These are phyloP conservation scores for Endoconidiophora laricicola DNA, from an alignment of 2,329 filamentous ascomycete genomes.

Conservation along the genomic window DNA sequence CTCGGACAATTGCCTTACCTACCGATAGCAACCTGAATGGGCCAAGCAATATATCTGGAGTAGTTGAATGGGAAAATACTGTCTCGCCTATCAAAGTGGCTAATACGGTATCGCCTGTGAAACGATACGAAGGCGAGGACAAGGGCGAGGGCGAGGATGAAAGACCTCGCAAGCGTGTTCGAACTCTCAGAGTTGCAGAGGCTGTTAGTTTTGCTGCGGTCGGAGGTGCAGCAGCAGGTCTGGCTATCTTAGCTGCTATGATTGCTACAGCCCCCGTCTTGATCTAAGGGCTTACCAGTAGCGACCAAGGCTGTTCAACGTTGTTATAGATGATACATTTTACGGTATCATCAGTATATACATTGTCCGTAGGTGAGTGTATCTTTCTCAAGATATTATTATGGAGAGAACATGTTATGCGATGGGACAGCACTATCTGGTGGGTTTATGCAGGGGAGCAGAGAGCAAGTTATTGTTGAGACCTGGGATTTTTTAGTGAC, in stretches of 20 bases:
- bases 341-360: background rate
- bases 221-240: constrained; percentile 21
- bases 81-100: background rate
- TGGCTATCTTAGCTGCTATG: constrained; percentile 22
- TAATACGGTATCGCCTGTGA: background rate
- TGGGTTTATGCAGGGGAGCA: background rate
- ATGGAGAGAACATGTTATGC: background rate
- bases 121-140: background rate
- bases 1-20: background rate
- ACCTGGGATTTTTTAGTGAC: no score
- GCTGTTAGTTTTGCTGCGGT: constrained; percentile 23
- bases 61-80: background rate
- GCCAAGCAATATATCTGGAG: background rate
- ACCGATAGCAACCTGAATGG: background rate
- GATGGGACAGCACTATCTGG: background rate
- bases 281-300: constrained; percentile 7
- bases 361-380: background rate
- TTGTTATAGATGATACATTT: background rate
- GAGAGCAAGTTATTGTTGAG: no score
- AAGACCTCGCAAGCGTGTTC: constrained; percentile 18
- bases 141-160: background rate
- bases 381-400: background rate
- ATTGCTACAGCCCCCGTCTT: constrained; percentile 25
- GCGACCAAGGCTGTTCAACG: background rate
- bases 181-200: constrained; percentile 17